phyloP scores from a whole-genome alignment of 495 filamentous ascomycete species.

The Halenospora varia region DNA sequence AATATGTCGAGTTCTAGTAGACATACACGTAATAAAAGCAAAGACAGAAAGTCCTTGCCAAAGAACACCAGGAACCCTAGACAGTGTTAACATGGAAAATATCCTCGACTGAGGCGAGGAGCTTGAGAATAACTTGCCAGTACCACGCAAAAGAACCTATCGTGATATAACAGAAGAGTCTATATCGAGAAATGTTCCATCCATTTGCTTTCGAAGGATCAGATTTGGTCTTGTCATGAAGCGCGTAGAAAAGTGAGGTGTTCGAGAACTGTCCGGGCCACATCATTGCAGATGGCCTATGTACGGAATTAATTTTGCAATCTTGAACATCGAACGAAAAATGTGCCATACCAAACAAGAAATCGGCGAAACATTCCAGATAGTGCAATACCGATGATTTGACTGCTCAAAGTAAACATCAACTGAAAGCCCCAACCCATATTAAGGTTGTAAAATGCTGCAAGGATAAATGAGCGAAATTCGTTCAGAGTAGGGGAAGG shows the following conservation, averaged over 20 bases:
- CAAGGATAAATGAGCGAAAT: conserved; percentile 11
- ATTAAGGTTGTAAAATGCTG: conserved; percentile 64
- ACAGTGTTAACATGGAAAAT: conserved; percentile 34
- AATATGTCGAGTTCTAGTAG: neutral
- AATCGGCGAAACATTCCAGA: conserved; percentile 65
- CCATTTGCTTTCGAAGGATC: conserved; percentile 55
- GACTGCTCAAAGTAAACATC: conserved; percentile 62
- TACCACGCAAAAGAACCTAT: conserved; percentile 57
- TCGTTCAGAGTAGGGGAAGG: conserved; percentile 31
- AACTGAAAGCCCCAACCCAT: conserved; percentile 66
- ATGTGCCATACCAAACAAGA: conserved; percentile 42
- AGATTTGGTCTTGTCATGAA: conserved; percentile 59
- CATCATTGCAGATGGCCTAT: conserved; percentile 66
- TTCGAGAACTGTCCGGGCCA: conserved; percentile 65
- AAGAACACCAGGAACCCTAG: conserved; percentile 38
- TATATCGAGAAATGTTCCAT: conserved; percentile 62
- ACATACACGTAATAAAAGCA: conserved; percentile 54
- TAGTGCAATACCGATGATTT: conserved; percentile 68
- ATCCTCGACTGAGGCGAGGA: conserved; percentile 52
- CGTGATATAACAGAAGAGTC: conserved; percentile 59
- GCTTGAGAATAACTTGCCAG: conserved; percentile 31
- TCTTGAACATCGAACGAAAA: neutral
- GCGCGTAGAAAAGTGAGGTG: conserved; percentile 63
- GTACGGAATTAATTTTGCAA: neutral
- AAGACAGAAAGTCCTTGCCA: conserved; percentile 55